phyloP scores from a whole-genome alignment of 345 rosid genomes.

The Ceriops decandra region DNA sequence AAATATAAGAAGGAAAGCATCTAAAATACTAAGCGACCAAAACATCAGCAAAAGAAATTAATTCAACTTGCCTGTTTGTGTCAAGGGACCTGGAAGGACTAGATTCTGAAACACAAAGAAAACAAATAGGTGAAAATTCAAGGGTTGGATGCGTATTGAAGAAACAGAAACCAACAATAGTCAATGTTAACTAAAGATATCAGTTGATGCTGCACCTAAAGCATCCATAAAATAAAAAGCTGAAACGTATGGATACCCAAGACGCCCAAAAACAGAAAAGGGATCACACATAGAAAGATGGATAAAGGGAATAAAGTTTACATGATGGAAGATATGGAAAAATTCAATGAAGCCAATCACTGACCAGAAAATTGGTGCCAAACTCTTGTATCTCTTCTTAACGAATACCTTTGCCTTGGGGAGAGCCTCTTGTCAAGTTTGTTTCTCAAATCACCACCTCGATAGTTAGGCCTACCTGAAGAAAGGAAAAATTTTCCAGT shows the following conservation, averaged over 20 bases:
- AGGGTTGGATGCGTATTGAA: too few relatives aligned
- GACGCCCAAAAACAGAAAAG: background rate
- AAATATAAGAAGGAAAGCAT: background rate
- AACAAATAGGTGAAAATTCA: background rate
- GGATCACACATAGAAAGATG: background rate
- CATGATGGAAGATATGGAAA: background rate
- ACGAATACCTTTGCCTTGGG: conserved; percentile 56
- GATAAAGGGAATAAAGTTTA: background rate
- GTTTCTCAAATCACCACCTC: conserved; percentile 74
- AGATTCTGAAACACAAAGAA: conserved; percentile 46
- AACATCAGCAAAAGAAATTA: background rate
- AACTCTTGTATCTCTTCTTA: conserved; percentile 46
- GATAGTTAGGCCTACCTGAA: conserved; percentile 57
- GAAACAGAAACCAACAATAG: too few relatives aligned
- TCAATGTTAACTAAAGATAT: background rate
- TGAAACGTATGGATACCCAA: background rate
- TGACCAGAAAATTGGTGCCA: conserved; percentile 47
- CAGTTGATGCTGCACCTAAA: background rate
- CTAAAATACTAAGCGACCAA: background rate
- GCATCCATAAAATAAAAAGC: background rate
- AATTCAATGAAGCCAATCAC: conserved; percentile 19
- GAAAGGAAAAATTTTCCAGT: conserved; percentile 7
- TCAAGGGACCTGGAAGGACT: conserved; percentile 58
- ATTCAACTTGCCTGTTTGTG: conserved; percentile 44
- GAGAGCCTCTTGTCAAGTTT: conserved; percentile 73